These are phyloP conservation scores for Cryphonectria carpinicola DNA, from an alignment of 2,329 filamentous ascomycete genomes.

Conservation along the genomic window DNA sequence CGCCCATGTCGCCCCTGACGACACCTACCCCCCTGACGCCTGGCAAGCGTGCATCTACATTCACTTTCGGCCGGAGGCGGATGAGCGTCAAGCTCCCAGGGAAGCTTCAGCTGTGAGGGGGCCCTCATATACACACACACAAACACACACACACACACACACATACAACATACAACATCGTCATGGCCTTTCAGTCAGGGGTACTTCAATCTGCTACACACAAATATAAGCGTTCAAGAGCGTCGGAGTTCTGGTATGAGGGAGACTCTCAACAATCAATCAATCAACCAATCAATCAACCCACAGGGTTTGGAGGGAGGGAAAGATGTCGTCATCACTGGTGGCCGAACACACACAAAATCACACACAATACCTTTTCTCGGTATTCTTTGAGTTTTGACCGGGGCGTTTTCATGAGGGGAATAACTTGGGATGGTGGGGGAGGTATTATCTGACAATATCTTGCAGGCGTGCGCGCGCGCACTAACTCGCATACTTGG, in stretches of 20 bases:
- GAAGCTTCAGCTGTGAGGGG: slow-evolving; percentile 23
- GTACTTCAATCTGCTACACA: not conserved
- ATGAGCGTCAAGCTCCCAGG: slow-evolving; percentile 29
- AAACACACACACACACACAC: no score
- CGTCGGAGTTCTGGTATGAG: slow-evolving; percentile 17
- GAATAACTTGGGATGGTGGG: not conserved
- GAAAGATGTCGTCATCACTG: not conserved
- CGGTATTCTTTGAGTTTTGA: not conserved
- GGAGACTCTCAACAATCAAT: not conserved
- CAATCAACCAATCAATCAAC: slow-evolving; percentile 4
- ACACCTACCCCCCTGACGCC: slow-evolving; percentile 18
- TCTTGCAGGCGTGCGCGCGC: not conserved
- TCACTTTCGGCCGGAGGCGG: slow-evolving; percentile 24
- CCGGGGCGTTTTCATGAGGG: slow-evolving; percentile 2
- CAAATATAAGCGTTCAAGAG: slow-evolving; percentile 7
- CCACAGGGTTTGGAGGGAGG: not conserved
- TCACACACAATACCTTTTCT: not conserved
- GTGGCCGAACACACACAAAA: slow-evolving; percentile 5
- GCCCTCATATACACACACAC: not conserved
- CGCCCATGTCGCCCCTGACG: slow-evolving; percentile 24
- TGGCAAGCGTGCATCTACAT: slow-evolving; percentile 27
- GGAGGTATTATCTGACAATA: slow-evolving; percentile 9
- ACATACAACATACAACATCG: not conserved
- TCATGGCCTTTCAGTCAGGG: no score
- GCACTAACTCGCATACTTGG: slow-evolving; percentile 8